Evolutionary conservation across 2,329 filamentous ascomycete genomes (phyloP).

Genomic region (Clarireedia paspali): DNA sequence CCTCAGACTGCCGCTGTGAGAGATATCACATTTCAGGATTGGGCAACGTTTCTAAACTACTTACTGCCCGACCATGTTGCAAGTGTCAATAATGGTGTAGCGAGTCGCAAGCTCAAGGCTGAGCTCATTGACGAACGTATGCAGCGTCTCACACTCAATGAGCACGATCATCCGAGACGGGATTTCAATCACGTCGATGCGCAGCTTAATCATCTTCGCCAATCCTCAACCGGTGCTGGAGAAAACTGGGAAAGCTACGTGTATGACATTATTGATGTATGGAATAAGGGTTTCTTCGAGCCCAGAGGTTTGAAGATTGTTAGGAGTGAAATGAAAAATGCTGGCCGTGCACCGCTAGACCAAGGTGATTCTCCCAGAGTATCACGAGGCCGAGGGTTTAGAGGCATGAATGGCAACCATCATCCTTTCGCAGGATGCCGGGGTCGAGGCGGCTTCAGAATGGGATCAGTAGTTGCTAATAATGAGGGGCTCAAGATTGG

Average conservation of each 20-base stretch:
- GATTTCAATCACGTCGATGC: slow-evolving; percentile 33
- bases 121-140: slow-evolving; percentile 31
- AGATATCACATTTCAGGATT: slow-evolving; percentile 45
- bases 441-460: slow-evolving; percentile 7
- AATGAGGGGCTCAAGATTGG: slow-evolving; percentile 10
- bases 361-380: not conserved
- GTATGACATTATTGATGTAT: slow-evolving; percentile 41
- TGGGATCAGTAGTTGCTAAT: slow-evolving; percentile 12
- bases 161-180: slow-evolving; percentile 17
- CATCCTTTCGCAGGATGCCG: not conserved
- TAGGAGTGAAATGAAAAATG: slow-evolving; percentile 28
- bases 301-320: slow-evolving; percentile 42
- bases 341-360: not conserved
- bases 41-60: slow-evolving; percentile 52
- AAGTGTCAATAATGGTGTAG: slow-evolving; percentile 38
- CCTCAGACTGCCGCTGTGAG: slow-evolving; percentile 21
- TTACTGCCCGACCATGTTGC: slow-evolving; percentile 42
- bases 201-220: slow-evolving; percentile 33
- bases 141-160: slow-evolving; percentile 18
- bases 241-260: slow-evolving; percentile 25
- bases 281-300: slow-evolving; percentile 50
- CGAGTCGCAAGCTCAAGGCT: slow-evolving; percentile 41
- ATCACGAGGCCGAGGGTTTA: not conserved
- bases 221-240: not conserved
- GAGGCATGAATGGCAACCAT: not conserved